Evolutionary conservation across 2,329 filamentous ascomycete species (phyloP).

Genomic region (Nothophaeocryptopus gaeumannii): DNA sequence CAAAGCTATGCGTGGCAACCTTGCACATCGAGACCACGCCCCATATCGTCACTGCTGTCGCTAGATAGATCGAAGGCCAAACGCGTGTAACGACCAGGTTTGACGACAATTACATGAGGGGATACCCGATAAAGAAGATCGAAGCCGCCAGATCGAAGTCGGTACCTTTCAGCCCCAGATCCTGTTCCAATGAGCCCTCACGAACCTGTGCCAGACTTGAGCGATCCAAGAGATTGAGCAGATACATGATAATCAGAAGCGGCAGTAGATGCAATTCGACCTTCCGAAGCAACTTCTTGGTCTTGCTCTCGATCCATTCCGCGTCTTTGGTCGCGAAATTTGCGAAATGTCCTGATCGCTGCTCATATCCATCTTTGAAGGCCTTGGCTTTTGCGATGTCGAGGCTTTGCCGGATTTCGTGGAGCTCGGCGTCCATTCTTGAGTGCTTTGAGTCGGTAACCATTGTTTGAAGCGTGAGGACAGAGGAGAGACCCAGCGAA

Average conservation of each 20-base stretch:
- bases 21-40: conserved; percentile 46
- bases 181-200: conserved; percentile 53
- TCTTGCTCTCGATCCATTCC: conserved; percentile 12
- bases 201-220: conserved; percentile 55
- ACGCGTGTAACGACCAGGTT: conserved; percentile 57
- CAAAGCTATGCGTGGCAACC: conserved; percentile 45
- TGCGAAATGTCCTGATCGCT: conserved; percentile 8
- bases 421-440: conserved; percentile 3
- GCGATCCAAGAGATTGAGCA: conserved; percentile 66
- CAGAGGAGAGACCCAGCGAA: not conserved
- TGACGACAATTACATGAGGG: conserved; percentile 61
- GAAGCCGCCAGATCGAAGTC: conserved; percentile 57
- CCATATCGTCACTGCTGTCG: conserved; percentile 46
- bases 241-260: conserved; percentile 69
- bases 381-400: conserved; percentile 3
- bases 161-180: conserved; percentile 54
- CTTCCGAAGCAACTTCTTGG: conserved; percentile 58
- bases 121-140: conserved; percentile 58
- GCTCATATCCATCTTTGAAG: not conserved
- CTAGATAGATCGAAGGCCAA: conserved; percentile 54
- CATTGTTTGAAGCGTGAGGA: conserved; percentile 1
- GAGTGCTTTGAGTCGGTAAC: conserved; percentile 2
- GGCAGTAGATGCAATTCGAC: conserved; percentile 66
- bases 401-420: conserved; percentile 7
- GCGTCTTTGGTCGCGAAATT: conserved; percentile 7